phyloP scores from a whole-genome alignment of 2,329 filamentous ascomycete genomes.

The Didymella pomorum region DNA sequence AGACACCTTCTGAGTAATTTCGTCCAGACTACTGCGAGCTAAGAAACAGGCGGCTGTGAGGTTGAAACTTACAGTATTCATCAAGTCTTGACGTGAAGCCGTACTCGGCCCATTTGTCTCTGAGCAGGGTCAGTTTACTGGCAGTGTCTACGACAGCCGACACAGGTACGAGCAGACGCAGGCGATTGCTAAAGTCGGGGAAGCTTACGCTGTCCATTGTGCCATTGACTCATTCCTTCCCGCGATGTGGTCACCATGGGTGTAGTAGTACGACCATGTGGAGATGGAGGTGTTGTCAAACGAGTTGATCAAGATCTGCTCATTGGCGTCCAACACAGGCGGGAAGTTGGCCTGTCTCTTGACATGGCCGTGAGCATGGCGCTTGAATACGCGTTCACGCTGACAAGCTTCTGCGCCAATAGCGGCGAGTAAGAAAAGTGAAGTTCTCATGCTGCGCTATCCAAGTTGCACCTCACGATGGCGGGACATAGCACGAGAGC shows the following conservation, averaged over 20 bases:
- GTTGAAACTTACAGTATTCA: conserved; percentile 42
- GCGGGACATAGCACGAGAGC: conserved; percentile 8
- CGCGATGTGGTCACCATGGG: conserved; percentile 47
- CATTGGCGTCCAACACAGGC: conserved; percentile 46
- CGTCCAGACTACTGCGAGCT: neutral
- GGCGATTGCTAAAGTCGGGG: neutral
- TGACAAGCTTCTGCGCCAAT: conserved; percentile 47
- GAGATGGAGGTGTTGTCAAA: conserved; percentile 53
- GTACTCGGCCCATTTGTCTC: conserved; percentile 45
- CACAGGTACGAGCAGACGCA: neutral
- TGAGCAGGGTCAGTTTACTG: neutral
- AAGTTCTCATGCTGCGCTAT: conserved; percentile 38
- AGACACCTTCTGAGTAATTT: neutral
- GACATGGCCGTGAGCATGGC: conserved; percentile 32
- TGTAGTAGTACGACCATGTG: conserved; percentile 52
- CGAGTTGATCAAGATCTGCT: conserved; percentile 51
- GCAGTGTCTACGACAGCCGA: neutral
- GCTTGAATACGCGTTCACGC: conserved; percentile 39
- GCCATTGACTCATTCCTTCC: conserved; percentile 50
- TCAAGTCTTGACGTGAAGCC: conserved; percentile 49
- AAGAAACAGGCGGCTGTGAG: too few species aligned
- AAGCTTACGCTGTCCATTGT: conserved; percentile 46
- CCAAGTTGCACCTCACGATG: conserved; percentile 10
- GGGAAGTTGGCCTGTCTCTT: conserved; percentile 46
- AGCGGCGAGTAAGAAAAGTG: conserved; percentile 36